Evolutionary conservation across 495 filamentous ascomycete genomes (phyloP).

Genomic region (Hyaloscypha bicolor): DNA sequence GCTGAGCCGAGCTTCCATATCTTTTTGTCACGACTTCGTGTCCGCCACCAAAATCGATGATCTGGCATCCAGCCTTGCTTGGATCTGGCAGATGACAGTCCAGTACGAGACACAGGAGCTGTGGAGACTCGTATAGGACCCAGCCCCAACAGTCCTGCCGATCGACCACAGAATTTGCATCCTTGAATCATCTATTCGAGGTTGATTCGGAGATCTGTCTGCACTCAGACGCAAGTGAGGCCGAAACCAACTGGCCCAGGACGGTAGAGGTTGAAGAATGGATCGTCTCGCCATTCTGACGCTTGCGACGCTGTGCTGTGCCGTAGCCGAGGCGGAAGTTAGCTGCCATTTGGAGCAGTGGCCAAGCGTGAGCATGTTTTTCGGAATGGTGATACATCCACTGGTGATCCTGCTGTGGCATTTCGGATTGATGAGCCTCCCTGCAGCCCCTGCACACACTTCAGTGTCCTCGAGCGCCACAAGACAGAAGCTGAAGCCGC

Average conservation of each 20-base stretch:
- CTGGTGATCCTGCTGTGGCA: slow-evolving; percentile 2
- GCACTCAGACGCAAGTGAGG: slow-evolving; percentile 8
- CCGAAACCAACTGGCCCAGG: slow-evolving; percentile 11
- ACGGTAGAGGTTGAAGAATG: background rate
- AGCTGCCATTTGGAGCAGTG: background rate
- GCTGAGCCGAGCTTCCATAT: background rate
- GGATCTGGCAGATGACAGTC: slow-evolving; percentile 5
- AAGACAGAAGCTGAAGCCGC: slow-evolving; percentile 12
- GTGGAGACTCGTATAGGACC: background rate
- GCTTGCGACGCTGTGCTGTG: background rate
- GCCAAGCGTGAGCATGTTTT: background rate
- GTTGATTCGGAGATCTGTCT: slow-evolving; percentile 6
- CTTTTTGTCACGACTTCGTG: background rate
- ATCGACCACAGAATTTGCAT: background rate
- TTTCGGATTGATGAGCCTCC: slow-evolving; percentile 4
- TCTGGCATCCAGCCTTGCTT: slow-evolving; percentile 14
- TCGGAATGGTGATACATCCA: background rate
- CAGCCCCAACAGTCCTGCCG: background rate
- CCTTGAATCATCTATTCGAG: slow-evolving; percentile 5
- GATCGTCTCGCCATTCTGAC: background rate
- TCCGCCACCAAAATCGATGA: background rate
- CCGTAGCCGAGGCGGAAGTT: background rate
- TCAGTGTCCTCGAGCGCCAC: slow-evolving; percentile 8
- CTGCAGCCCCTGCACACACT: slow-evolving; percentile 7
- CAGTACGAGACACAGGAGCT: background rate